These are phyloP conservation scores for Trichoderma oligosporum DNA, from an alignment of 2,329 filamentous ascomycete species.

Conservation along the genomic window DNA sequence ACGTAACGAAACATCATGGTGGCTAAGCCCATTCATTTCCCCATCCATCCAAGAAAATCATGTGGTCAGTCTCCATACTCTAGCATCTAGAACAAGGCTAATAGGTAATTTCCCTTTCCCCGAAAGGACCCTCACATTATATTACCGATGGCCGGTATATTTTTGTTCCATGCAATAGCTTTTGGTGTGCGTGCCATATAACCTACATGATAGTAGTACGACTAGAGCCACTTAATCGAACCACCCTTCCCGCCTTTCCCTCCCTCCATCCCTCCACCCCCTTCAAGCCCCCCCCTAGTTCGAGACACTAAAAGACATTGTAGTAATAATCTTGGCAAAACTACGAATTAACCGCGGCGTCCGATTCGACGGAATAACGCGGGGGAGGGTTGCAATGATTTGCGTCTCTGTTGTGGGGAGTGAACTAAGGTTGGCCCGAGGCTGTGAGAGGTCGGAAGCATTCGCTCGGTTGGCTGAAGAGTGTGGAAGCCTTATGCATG, in stretches of 20 bases:
- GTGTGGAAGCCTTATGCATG: no score
- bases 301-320: no score
- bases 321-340: neutral
- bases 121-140: no score
- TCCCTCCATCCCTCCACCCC: no score
- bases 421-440: neutral
- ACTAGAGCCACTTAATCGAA: conserved; percentile 7
- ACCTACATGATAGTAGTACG: conserved; percentile 1
- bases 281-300: neutral
- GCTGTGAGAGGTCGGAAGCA: neutral
- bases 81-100: no score
- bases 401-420: neutral
- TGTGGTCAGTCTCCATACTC: neutral
- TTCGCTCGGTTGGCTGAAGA: neutral
- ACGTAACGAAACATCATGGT: neutral
- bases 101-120: no score
- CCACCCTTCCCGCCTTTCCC: neutral
- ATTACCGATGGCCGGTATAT: no score
- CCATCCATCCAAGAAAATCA: neutral
- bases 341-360: conserved; percentile 6
- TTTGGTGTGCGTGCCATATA: no score
- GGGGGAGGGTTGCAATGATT: conserved; percentile 4
- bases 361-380: conserved; percentile 17
- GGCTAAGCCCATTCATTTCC: neutral
- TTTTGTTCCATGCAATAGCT: no score